Base-by-base conservation (phyloP, 805 yeast species). In the Lipomyces sp. region DNA sequence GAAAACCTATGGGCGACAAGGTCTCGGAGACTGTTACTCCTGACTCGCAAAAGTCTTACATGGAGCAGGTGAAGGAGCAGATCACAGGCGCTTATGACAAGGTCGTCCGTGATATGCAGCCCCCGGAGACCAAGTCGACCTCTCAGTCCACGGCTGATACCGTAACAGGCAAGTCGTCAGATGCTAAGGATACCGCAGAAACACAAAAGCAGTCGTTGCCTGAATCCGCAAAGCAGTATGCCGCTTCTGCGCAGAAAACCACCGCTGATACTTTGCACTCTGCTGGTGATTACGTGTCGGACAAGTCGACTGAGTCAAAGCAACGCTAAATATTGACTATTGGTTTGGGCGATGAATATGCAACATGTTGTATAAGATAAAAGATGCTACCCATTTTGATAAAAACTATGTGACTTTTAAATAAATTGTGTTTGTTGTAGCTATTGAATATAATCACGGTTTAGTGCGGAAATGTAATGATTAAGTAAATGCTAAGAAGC, bases 1-100 rank as follows among this genome's bases (percentile, higher is more conserved):
- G 97, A 88, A 91, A 92, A 82, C 80, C 85, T 77, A 83, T 91
- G 76, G 73, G 87, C 71, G 89, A 88, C 77, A 90, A 90, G 80
- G 80, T 85, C 73, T 65, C 83, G 62, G 96, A 91, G 82, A 75
- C 84, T 54, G 67, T 88, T 54, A 89, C 84, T 72, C 96, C 96
- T 71, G 88, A 91, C 70, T 79, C 84, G 65, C 84, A 88, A 78
- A 92, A 92, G 81, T 74, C 87, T 50, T 78, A 80, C 75, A 77
- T 80, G 62, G 88, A 90, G 75, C 81, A 89, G 80, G 87, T 87
- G 72, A 88, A 89, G 83, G 96, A 92, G 80, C 65, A 77, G 37
- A 86, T 84, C 69, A 86, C 95, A 66, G 88, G 85, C 75, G 76
- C 83, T n/a, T 83, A 82, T 73, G 97, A 92, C 82, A 81, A 84